Evolutionary conservation across 208 protist genomes (phyloP).

Genomic region (Leishmania turanica): DNA sequence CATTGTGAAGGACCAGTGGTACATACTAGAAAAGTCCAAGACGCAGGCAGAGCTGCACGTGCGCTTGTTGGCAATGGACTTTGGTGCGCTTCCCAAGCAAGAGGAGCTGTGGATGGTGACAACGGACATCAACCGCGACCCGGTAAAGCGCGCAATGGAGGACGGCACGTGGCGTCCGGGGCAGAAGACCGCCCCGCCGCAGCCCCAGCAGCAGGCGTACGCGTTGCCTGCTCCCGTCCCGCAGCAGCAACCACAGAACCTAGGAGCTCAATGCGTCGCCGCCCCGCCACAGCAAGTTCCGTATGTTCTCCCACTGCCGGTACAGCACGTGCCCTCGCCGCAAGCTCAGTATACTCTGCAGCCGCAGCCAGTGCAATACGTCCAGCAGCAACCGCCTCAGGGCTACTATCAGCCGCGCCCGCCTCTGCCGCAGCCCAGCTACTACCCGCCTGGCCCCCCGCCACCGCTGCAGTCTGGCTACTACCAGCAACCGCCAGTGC

Average conservation of each 20-base stretch:
- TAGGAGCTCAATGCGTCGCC: background rate
- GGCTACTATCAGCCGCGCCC: slow-evolving; percentile 24
- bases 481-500: slow-evolving; percentile 2
- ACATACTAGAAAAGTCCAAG: slow-evolving; percentile 58
- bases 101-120: slow-evolving; percentile 67
- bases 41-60: slow-evolving; percentile 65
- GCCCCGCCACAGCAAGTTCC: slow-evolving; percentile 9
- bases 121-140: slow-evolving; percentile 53
- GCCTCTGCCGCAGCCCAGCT: slow-evolving; percentile 24
- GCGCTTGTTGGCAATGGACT: slow-evolving; percentile 71
- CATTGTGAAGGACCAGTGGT: slow-evolving; percentile 71
- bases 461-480: slow-evolving; percentile 6
- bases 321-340: slow-evolving; percentile 9
- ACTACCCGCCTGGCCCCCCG: slow-evolving; percentile 15
- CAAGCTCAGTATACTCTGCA: slow-evolving; percentile 23
- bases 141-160: slow-evolving; percentile 45
- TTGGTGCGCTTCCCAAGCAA: slow-evolving; percentile 42
- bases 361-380: slow-evolving; percentile 18
- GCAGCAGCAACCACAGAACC: slow-evolving; percentile 1
- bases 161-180: slow-evolving; percentile 46
- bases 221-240: background rate
- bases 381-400: slow-evolving; percentile 15
- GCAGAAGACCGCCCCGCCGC: slow-evolving; percentile 33
- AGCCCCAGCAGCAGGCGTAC: slow-evolving; percentile 14
- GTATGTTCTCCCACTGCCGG: slow-evolving; percentile 13